Evolutionary conservation across 208 protist genomes (phyloP).

Genomic region (Crithidia bombi): DNA sequence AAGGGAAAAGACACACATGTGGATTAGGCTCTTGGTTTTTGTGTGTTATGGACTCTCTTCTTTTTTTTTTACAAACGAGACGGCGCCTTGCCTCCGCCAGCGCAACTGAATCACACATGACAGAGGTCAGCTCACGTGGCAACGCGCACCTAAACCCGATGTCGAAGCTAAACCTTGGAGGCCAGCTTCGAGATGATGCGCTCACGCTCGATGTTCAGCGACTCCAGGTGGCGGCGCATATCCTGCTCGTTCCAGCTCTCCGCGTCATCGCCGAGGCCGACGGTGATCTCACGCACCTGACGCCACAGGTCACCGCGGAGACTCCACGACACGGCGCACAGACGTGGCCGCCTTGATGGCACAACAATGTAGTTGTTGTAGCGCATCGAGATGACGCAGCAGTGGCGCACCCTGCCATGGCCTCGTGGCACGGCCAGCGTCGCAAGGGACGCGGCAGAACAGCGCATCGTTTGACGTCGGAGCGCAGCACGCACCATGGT

Average conservation of each 20-base stretch:
- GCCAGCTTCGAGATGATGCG: constrained; percentile 62
- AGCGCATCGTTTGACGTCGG: constrained; percentile 90
- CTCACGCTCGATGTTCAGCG: constrained; percentile 62
- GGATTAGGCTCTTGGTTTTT: too few relatives aligned
- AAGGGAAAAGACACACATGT: too few relatives aligned
- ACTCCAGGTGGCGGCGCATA: constrained; percentile 80
- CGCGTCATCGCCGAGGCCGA: constrained; percentile 77
- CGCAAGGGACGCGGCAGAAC: constrained; percentile 83
- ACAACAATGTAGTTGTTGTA: constrained; percentile 93
- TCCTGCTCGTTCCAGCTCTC: constrained; percentile 54
- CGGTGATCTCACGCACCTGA: constrained; percentile 89
- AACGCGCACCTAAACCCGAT: not conserved
- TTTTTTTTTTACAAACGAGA: constrained; percentile 8
- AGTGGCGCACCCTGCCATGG: constrained; percentile 88
- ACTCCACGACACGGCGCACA: constrained; percentile 82
- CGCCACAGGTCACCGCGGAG: constrained; percentile 85
- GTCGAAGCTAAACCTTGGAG: constrained; percentile 60
- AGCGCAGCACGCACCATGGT: constrained; percentile 95
- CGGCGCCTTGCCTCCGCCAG: constrained; percentile 1
- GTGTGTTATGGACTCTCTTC: too few relatives aligned
- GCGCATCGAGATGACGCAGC: constrained; percentile 87
- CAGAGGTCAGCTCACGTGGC: too few relatives aligned
- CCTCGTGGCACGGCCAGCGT: constrained; percentile 92
- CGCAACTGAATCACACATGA: constrained; percentile 2
- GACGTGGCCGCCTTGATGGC: constrained; percentile 89